Conservation (phyloP, 805 yeast genomes). For the Barnettozyma siamensis region DNA sequence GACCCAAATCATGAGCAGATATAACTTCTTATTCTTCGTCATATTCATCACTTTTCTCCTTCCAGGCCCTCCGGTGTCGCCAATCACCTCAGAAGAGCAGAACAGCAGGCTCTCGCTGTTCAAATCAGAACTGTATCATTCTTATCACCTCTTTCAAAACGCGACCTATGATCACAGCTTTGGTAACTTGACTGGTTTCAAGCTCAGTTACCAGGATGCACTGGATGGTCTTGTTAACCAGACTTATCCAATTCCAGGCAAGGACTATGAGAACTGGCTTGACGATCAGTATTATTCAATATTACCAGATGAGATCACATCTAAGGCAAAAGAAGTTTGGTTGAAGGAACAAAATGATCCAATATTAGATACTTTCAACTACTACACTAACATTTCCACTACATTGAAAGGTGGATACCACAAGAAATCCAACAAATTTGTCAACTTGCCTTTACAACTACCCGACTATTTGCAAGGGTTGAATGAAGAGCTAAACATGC, state of each 20-base stretch:
- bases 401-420: constrained; percentile 39
- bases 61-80: constrained; percentile 34
- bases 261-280: constrained; percentile 37
- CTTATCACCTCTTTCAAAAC: constrained; percentile 30
- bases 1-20: too few species aligned
- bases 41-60: constrained; percentile 32
- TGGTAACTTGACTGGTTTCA: constrained; percentile 71
- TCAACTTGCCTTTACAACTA: constrained; percentile 17
- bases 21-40: constrained; percentile 21
- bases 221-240: constrained; percentile 37
- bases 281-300: constrained; percentile 50
- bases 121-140: constrained; percentile 30
- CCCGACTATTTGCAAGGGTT: constrained; percentile 19
- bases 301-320: constrained; percentile 53
- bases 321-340: constrained; percentile 51
- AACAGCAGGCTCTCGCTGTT: constrained; percentile 34
- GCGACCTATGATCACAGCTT: constrained; percentile 48
- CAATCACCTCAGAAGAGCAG: constrained; percentile 27
- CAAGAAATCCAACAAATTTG: constrained; percentile 14
- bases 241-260: constrained; percentile 53
- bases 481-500: constrained; percentile 11
- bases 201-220: constrained; percentile 57
- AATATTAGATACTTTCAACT: constrained; percentile 11
- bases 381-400: constrained; percentile 44
- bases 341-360: constrained; percentile 21